Percentiles rank a stretch among this genome's conserved stretches.
phyloP scores from a whole-genome alignment of 495 filamentous ascomycete genomes.

The Niebla homalea region DNA sequence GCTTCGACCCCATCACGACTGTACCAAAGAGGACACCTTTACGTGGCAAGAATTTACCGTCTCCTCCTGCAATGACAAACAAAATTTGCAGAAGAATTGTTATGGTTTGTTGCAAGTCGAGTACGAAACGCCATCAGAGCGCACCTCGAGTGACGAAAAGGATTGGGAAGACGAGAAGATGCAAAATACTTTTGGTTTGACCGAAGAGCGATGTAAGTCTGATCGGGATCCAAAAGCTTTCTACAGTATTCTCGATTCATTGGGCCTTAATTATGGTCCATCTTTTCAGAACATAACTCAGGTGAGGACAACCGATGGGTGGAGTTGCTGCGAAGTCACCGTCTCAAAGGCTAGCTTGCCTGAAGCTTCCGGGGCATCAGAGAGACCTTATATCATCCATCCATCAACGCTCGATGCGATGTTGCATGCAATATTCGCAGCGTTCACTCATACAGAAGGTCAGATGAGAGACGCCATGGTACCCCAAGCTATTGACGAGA shows the following conservation, averaged over 20 bases:
- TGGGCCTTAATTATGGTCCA: slow-evolving; percentile 16
- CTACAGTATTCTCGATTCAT: not conserved
- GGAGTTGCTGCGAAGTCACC: slow-evolving; percentile 6
- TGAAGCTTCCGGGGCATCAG: not conserved
- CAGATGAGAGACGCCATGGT: slow-evolving; percentile 13
- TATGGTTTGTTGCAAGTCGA: slow-evolving; percentile 8
- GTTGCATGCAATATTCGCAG: slow-evolving; percentile 12
- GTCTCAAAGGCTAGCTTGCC: not conserved
- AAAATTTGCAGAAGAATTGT: slow-evolving; percentile 7
- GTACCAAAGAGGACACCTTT: slow-evolving; percentile 4
- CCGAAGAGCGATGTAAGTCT: slow-evolving; percentile 6
- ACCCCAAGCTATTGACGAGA: slow-evolving; percentile 12
- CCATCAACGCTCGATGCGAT: slow-evolving; percentile 8
- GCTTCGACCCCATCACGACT: slow-evolving; percentile 1
- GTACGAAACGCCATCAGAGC: not conserved
- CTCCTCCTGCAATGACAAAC: slow-evolving; percentile 2
- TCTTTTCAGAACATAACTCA: slow-evolving; percentile 22
- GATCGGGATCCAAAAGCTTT: slow-evolving; percentile 3
- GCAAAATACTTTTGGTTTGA: not conserved
- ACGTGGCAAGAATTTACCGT: slow-evolving; percentile 6
- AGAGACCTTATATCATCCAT: slow-evolving; percentile 10
- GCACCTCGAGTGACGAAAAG: not conserved
- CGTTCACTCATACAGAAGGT: slow-evolving; percentile 3
- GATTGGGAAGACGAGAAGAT: not conserved
- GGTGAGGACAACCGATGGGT: not conserved